Conservation (phyloP, 345 rosid genomes). For the Cardamine chenopodiifolia region DNA sequence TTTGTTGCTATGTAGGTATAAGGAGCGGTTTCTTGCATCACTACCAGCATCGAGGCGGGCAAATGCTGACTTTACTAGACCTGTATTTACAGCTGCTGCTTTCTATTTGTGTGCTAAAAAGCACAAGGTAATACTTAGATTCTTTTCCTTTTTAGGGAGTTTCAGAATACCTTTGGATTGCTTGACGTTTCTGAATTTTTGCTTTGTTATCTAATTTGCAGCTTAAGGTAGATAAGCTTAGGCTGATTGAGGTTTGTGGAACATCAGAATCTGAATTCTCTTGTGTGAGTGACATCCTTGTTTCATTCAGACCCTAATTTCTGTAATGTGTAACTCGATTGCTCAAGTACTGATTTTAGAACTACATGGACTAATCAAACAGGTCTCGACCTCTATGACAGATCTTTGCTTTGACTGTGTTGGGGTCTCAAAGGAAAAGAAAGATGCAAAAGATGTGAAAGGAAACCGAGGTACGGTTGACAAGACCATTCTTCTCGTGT, state of each 20-base stretch:
- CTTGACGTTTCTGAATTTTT: background rate
- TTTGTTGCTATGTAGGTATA: conserved; percentile 53
- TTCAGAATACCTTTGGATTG: background rate
- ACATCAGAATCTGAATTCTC: conserved; percentile 85
- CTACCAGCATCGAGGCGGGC: conserved; percentile 71
- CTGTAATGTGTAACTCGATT: conserved; percentile 53
- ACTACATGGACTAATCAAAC: background rate
- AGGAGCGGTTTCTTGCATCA: conserved; percentile 77
- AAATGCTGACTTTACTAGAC: conserved; percentile 73
- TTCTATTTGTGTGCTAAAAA: conserved; percentile 84
- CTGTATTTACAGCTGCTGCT: conserved; percentile 87
- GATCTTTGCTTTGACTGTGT: conserved; percentile 44
- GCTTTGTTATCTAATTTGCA: conserved; percentile 39
- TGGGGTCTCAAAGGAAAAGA: conserved; percentile 55
- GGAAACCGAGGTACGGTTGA: conserved; percentile 48
- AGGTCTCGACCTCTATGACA: conserved; percentile 43
- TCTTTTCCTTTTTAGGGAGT: background rate
- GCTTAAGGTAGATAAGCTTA: conserved; percentile 84
- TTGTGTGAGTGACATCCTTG: conserved; percentile 52
- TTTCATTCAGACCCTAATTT: conserved; percentile 34
- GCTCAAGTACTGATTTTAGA: conserved; percentile 26
- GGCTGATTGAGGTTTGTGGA: conserved; percentile 89
- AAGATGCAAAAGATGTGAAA: conserved; percentile 34
- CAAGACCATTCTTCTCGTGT: conserved; percentile 36
- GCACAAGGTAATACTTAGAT: conserved; percentile 55